Conservation (phyloP, 2,329 filamentous ascomycete genomes). For the Xylaria digitata region DNA sequence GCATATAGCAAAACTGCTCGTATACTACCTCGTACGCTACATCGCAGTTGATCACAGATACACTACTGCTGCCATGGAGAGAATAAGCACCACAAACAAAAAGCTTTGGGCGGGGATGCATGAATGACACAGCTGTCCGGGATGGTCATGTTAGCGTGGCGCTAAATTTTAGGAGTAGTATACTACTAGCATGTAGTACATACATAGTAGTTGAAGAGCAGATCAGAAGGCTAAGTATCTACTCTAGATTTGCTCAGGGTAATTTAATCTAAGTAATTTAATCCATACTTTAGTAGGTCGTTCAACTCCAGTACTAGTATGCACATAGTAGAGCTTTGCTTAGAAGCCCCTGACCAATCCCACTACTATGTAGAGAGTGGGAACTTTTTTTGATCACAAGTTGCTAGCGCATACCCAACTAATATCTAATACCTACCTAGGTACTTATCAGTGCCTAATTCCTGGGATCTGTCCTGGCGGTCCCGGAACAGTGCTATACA, state of each 20-base stretch:
- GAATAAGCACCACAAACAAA: slow-evolving; percentile 18
- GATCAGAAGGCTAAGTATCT: slow-evolving; percentile 15
- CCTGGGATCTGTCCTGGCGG: not conserved
- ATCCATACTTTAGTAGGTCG: not conserved
- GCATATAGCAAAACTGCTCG: slow-evolving; percentile 9
- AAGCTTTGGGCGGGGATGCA: slow-evolving; percentile 32
- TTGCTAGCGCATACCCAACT: not conserved
- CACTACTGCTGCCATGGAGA: not conserved
- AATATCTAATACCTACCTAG: slow-evolving; percentile 4
- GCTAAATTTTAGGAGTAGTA: slow-evolving; percentile 8
- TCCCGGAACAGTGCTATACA: not conserved
- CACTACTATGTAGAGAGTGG: slow-evolving; percentile 14
- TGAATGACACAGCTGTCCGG: slow-evolving; percentile 29
- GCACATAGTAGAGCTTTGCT: not conserved
- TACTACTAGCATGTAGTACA: no score
- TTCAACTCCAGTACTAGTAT: not conserved
- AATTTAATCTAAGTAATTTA: not conserved
- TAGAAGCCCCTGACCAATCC: slow-evolving; percentile 19
- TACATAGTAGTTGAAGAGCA: not conserved
- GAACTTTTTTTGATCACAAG: not conserved
- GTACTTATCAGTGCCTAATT: slow-evolving; percentile 1
- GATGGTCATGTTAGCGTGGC: slow-evolving; percentile 24
- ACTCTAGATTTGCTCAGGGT: not conserved
- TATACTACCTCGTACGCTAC: not conserved
- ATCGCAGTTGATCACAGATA: not conserved